Evolutionary conservation across 352 stramenopile genomes (phyloP).

Genomic region (Phytopythium ostracodes): DNA sequence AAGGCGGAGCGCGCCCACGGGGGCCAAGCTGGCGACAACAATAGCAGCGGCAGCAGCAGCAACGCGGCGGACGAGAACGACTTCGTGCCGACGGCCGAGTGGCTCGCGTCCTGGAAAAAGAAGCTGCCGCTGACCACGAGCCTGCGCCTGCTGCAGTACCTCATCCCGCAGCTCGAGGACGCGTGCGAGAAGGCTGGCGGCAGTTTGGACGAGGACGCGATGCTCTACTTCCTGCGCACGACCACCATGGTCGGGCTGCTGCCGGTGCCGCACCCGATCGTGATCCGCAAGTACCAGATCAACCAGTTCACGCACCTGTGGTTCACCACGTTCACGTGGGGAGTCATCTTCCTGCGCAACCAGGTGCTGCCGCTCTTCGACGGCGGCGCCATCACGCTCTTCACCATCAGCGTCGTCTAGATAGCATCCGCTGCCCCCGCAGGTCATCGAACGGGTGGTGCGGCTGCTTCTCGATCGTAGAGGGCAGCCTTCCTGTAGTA

Average conservation of each 20-base stretch:
- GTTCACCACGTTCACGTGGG: conserved; percentile 99
- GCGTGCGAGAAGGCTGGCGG: conserved; percentile 75
- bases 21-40: conserved; percentile 8
- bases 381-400: conserved; percentile 94
- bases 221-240: conserved; percentile 95
- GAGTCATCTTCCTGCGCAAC: conserved; percentile 98
- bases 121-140: conserved; percentile 95
- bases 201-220: conserved; percentile 93
- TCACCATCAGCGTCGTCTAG: conserved; percentile 89
- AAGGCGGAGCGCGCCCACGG: conserved; percentile 18
- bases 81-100: conserved; percentile 91
- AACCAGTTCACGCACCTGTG: conserved; percentile 98
- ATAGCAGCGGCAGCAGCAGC: conserved; percentile 7
- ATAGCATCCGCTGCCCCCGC: background rate
- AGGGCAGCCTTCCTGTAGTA: background rate
- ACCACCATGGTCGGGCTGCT: conserved; percentile 99
- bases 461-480: conserved; percentile 3
- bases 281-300: conserved; percentile 98
- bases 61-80: conserved; percentile 28
- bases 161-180: conserved; percentile 88
- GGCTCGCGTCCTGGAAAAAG: conserved; percentile 93
- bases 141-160: conserved; percentile 91
- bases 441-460: background rate
- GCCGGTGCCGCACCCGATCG: conserved; percentile 96
- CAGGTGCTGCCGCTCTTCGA: conserved; percentile 97